Evolutionary conservation across 495 filamentous ascomycete species (phyloP), one percentile per base, ranked within the genome.

Genomic region (Talaromyces liani): DNA sequence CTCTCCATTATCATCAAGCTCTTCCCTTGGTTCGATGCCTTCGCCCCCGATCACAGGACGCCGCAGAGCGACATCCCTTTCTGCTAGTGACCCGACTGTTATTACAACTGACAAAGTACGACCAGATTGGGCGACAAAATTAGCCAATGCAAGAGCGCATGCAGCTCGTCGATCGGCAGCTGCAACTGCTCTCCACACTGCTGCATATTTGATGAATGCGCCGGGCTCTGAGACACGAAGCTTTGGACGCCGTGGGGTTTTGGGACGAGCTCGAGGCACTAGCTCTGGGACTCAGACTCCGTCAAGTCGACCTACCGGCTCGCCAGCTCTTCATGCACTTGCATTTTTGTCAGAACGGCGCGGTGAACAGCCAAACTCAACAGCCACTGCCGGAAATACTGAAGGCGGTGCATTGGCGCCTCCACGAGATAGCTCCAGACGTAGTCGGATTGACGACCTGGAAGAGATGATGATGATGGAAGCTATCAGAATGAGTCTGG

Each of bases 401-500:
- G 81, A 82, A 66, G 82, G 79, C 58, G 73, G 71, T 5, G 64
- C 73, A 20, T 58, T 83, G 20, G 75, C 78, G 18, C 76, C 83
- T 20, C 76, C 80, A 7, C 79, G 85, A n/a, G 77, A 76, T 18
- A 84, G 80, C 65, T 85, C 87, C 14, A 80, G 90, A 58, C 78
- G 87, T 58, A 85, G 70, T 60, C 80, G 91, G 54, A 81, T 94
- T 60, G 91, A 95, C 53, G 93, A 97, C 68, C 77, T 98, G 10
- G 94, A 98, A 70, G 93, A 96, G 56, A 91, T 98, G 80, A 98
- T 98, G 94, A 91, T 97, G 83, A 90, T 93, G 82, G 94, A 98
- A 71, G 94, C 94, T 2, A 93, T 98, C 60, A 80, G 94, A 33
- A 74, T 96, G 55, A 95, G 91, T 58, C 78, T 98, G 27, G 92